Conservation (phyloP, 352 stramenopile species). For the Phytophthora pseudosyringae region DNA sequence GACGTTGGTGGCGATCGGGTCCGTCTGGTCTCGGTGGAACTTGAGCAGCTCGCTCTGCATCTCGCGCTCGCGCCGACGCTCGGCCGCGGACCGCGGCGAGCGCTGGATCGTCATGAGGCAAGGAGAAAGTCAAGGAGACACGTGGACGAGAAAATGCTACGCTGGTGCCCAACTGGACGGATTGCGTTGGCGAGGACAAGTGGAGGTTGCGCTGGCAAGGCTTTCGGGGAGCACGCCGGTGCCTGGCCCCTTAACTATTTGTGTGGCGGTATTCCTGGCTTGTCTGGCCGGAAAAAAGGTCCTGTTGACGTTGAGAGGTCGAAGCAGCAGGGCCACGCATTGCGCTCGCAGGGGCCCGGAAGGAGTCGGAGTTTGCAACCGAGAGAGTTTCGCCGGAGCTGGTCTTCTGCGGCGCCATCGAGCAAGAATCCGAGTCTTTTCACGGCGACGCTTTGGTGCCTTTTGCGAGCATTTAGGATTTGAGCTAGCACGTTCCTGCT, state of each 20-base stretch:
- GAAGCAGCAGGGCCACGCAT: conserved; percentile 11
- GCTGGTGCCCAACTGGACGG: conserved; percentile 19
- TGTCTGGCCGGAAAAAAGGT: conserved; percentile 18
- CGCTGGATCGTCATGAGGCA: conserved; percentile 23
- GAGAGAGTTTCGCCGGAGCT: conserved; percentile 25
- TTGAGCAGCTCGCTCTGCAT: conserved; percentile 79
- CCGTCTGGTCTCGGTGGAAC: conserved; percentile 60
- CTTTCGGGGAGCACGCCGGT: not conserved
- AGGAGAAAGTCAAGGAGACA: conserved; percentile 11
- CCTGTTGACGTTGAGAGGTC: conserved; percentile 17
- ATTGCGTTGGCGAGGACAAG: conserved; percentile 4
- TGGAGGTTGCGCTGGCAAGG: conserved; percentile 4
- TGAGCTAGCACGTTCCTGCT: too few species aligned
- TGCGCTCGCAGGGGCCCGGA: not conserved
- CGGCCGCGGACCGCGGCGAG: conserved; percentile 21
- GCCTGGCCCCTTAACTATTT: conserved; percentile 34
- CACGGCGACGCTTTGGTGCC: too few species aligned
- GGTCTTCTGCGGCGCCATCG: not conserved
- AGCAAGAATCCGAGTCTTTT: too few species aligned
- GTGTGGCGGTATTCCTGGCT: conserved; percentile 24
- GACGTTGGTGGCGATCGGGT: conserved; percentile 55
- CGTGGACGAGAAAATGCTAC: conserved; percentile 10
- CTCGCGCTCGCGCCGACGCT: conserved; percentile 54
- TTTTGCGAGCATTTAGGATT: not conserved
- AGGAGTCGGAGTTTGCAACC: conserved; percentile 24